Evolutionary conservation across 257 asterid genomes (phyloP), one percentile per base, ranked within the genome.

Genomic region (Plantago major): DNA sequence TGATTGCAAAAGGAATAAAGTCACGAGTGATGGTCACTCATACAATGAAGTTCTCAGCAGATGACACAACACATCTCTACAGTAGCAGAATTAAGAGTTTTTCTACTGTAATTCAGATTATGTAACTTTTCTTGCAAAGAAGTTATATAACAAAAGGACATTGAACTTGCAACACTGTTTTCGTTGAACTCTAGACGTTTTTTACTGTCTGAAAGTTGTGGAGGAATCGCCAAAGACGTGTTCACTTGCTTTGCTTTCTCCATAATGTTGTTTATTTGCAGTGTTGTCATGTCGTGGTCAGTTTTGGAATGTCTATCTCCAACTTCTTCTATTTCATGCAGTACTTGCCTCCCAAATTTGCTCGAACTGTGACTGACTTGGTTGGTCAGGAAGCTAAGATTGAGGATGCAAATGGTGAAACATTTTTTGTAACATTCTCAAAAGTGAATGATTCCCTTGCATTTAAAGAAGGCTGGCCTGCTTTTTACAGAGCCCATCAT

Each of bases 321-420:
- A 68, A 33, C 37, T 45, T 67, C 60, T 18, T 53, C 12, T 46
- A 43, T 67, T 13, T 66, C 59, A 69, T 71, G 78, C 85, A 90
- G 97, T 77, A 61, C 74, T 60, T 87, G 73, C 97, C 97, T 68
- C 88, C 86, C 40, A 28, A 15, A 49, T 76, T 79, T 71, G 82
- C 70, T 26, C 62, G 66, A 42, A 50, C 8, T 14, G 66, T 76
- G 62, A n/a, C 46, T 38, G 56, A 66, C 73, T 73, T 77, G 73
- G 70, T 55, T 30, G 68, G 62, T 63, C 28, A 67, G 73, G 70
- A 75, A 73, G 72, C 70, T 49, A 33, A 64, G 50, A 65, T 90
- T 54, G 89, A 85, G 82, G 88, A 87, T 70, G 60, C 73, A 53
- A 15, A 5, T 14, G 93, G 93, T 14, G 60, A 26, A 52, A 85